These are phyloP conservation scores for Trichoderma sp. DNA, from an alignment of 2,329 filamentous ascomycete species.

Conservation along the genomic window DNA sequence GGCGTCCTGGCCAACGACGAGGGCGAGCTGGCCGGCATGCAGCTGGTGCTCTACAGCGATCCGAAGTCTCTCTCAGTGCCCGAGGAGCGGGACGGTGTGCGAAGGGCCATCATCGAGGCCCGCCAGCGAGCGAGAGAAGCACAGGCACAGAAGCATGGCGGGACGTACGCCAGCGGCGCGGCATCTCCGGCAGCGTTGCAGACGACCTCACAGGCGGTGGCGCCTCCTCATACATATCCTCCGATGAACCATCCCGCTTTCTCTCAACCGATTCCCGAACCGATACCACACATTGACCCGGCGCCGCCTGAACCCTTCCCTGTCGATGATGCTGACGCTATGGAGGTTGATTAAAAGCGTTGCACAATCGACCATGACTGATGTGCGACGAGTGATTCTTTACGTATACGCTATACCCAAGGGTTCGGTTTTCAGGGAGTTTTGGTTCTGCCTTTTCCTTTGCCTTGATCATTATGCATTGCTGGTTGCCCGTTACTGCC, in stretches of 20 bases:
- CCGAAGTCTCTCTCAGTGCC: constrained; percentile 76
- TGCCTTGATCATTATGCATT: background rate
- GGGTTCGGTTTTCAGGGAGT: constrained; percentile 10
- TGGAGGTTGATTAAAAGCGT: constrained; percentile 59
- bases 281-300: background rate
- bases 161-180: background rate
- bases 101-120: constrained; percentile 81
- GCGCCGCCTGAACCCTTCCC: constrained; percentile 10
- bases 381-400: constrained; percentile 9
- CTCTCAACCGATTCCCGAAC: background rate
- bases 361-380: background rate
- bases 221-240: no score
- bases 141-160: constrained; percentile 51
- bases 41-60: constrained; percentile 83
- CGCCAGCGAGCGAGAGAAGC: constrained; percentile 66
- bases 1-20: constrained; percentile 63
- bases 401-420: constrained; percentile 18
- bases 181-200: constrained; percentile 3
- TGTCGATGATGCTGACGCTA: constrained; percentile 58
- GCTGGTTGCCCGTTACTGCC: background rate
- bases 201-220: background rate
- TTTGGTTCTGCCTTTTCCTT: background rate
- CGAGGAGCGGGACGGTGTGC: constrained; percentile 73
- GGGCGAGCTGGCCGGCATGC: constrained; percentile 60
- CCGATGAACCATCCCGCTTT: no score